phyloP scores from a whole-genome alignment of 352 stramenopile genomes.

The Lagenidium sp. region DNA sequence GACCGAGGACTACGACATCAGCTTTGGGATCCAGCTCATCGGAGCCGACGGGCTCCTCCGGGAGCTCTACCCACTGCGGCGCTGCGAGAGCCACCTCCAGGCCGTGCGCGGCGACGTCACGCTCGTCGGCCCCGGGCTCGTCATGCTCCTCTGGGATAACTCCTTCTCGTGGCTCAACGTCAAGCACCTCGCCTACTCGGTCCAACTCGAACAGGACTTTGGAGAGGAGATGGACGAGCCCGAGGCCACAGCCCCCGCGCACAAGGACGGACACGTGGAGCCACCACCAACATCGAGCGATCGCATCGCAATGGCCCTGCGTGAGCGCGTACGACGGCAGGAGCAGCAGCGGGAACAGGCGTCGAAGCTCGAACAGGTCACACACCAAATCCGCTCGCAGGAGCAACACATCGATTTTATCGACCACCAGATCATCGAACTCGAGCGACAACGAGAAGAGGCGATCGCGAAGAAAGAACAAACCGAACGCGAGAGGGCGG shows the following conservation, averaged over 20 bases:
- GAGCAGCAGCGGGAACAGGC: too few relatives aligned
- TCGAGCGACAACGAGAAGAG: slow-evolving; percentile 25
- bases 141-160: slow-evolving; percentile 73
- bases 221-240: slow-evolving; percentile 29
- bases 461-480: slow-evolving; percentile 21
- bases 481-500: slow-evolving; percentile 24
- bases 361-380: slow-evolving; percentile 26
- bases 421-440: slow-evolving; percentile 47
- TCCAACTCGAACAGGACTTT: slow-evolving; percentile 55
- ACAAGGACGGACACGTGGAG: too few relatives aligned
- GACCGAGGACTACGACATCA: slow-evolving; percentile 64
- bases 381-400: slow-evolving; percentile 37
- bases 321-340: too few relatives aligned
- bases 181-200: slow-evolving; percentile 66
- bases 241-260: slow-evolving; percentile 22
- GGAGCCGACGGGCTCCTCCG: slow-evolving; percentile 38
- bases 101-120: slow-evolving; percentile 28
- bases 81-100: slow-evolving; percentile 61
- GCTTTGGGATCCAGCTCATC: slow-evolving; percentile 68
- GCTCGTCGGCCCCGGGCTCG: slow-evolving; percentile 42
- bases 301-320: too few relatives aligned
- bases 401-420: slow-evolving; percentile 34
- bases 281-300: too few relatives aligned
- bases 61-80: slow-evolving; percentile 37
- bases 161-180: slow-evolving; percentile 76